These are phyloP conservation scores for Cutaneotrichosporon cyanovorans DNA, from an alignment of 1,284 basidiomycete species.

Conservation along the genomic window DNA sequence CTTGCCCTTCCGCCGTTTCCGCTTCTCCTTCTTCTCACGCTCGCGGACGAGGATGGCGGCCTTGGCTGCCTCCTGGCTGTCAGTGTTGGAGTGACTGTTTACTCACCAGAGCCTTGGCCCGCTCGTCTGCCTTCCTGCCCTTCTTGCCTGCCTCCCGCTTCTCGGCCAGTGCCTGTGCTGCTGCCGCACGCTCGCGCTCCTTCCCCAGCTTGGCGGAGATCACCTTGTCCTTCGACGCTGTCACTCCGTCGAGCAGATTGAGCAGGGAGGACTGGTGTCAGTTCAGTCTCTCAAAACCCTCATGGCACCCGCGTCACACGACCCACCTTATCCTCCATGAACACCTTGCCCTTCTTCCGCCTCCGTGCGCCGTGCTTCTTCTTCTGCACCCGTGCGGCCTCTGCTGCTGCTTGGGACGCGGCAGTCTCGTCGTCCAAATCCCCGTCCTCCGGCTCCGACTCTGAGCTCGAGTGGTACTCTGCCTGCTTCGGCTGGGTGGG, in stretches of 20 bases:
- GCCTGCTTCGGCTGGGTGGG: no score
- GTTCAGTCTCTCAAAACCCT: no score
- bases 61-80: conserved; percentile 3
- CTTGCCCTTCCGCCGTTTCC: background rate
- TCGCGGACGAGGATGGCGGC: conserved; percentile 3
- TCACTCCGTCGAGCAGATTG: conserved; percentile 24
- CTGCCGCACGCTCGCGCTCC: conserved; percentile 6
- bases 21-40: background rate
- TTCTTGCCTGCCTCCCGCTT: conserved; percentile 11
- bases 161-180: background rate
- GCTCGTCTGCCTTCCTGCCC: conserved; percentile 18
- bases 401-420: background rate
- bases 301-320: background rate
- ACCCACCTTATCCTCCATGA: conserved; percentile 41
- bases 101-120: conserved; percentile 27
- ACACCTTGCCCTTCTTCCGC: conserved; percentile 37
- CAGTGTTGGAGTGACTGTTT: background rate
- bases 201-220: conserved; percentile 16
- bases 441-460: no score
- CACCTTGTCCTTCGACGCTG: conserved; percentile 21
- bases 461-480: no score
- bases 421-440: no score
- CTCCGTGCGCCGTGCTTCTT: conserved; percentile 14
- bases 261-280: conserved; percentile 11
- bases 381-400: background rate